phyloP scores from a whole-genome alignment of 495 filamentous ascomycete genomes.

The Haplographium delicatum region DNA sequence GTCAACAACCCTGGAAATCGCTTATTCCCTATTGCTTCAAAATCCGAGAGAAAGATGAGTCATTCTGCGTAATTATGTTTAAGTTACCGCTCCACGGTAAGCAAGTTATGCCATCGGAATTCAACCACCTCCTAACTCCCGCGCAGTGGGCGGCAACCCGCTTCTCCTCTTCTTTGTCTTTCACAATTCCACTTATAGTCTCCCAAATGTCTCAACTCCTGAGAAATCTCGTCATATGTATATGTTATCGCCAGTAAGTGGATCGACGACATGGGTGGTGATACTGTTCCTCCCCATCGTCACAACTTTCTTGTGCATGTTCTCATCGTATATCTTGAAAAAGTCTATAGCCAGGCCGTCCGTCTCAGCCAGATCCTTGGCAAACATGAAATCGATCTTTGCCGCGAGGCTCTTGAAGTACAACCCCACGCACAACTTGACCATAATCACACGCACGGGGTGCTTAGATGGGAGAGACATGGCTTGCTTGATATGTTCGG shows the following conservation, averaged over 20 bases:
- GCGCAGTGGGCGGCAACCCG: background rate
- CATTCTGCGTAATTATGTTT: no score
- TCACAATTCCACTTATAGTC: background rate
- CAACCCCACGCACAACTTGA: slow-evolving; percentile 3
- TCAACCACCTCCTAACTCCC: background rate
- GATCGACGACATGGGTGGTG: background rate
- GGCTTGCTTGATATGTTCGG: slow-evolving; percentile 6
- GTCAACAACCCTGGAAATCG: no score
- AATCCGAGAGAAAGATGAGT: no score
- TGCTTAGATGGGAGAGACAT: slow-evolving; percentile 1
- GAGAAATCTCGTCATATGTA: background rate
- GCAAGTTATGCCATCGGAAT: no score
- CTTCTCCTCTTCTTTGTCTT: background rate
- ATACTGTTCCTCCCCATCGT: background rate
- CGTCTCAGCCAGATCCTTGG: slow-evolving; percentile 7
- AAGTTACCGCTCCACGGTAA: no score
- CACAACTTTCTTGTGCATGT: background rate
- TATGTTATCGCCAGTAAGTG: background rate
- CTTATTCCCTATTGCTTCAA: no score
- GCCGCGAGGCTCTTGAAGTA: background rate
- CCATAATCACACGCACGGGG: slow-evolving; percentile 1
- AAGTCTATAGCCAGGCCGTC: slow-evolving; percentile 11
- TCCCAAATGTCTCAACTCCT: background rate
- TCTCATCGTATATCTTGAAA: background rate
- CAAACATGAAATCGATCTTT: background rate